These are phyloP conservation scores for Nidularia pulvinata DNA, from an alignment of 768 basidiomycete species.

Conservation along the genomic window DNA sequence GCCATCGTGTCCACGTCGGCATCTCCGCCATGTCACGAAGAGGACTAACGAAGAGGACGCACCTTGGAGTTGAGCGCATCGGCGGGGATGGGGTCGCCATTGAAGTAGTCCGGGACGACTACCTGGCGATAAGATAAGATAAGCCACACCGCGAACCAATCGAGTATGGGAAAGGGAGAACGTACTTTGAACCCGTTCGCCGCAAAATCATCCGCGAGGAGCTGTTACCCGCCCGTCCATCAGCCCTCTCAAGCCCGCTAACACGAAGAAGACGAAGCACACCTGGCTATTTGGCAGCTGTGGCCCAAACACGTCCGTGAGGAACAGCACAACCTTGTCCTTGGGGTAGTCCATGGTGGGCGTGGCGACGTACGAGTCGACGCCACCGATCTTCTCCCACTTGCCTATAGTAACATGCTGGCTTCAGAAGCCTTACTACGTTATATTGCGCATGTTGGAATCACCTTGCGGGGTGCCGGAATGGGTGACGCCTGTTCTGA, in stretches of 20 bases:
- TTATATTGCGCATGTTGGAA: not conserved
- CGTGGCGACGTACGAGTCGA: slow-evolving; percentile 51
- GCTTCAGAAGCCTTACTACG: not conserved
- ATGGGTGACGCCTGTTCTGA: slow-evolving; percentile 42
- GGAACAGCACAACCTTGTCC: slow-evolving; percentile 54
- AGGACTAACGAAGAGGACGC: slow-evolving; percentile 13
- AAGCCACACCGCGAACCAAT: not conserved
- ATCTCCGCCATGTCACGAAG: not conserved
- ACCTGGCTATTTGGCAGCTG: slow-evolving; percentile 37
- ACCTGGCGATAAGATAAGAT: slow-evolving; percentile 18
- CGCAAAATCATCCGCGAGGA: slow-evolving; percentile 41
- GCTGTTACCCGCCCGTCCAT: slow-evolving; percentile 14
- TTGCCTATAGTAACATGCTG: slow-evolving; percentile 33
- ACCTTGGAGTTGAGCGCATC: slow-evolving; percentile 26
- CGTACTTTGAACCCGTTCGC: slow-evolving; percentile 42
- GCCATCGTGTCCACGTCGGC: slow-evolving; percentile 10
- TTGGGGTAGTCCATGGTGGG: slow-evolving; percentile 49
- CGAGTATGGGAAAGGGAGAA: not conserved
- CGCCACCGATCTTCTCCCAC: slow-evolving; percentile 42
- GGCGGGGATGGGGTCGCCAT: slow-evolving; percentile 36
- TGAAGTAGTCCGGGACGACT: slow-evolving; percentile 37
- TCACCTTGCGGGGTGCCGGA: slow-evolving; percentile 46
- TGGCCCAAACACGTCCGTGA: slow-evolving; percentile 53
- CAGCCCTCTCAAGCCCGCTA: not conserved
- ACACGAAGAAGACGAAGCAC: not conserved